Conservation (phyloP, 345 rosid genomes). For the Physaria fendleri region DNA sequence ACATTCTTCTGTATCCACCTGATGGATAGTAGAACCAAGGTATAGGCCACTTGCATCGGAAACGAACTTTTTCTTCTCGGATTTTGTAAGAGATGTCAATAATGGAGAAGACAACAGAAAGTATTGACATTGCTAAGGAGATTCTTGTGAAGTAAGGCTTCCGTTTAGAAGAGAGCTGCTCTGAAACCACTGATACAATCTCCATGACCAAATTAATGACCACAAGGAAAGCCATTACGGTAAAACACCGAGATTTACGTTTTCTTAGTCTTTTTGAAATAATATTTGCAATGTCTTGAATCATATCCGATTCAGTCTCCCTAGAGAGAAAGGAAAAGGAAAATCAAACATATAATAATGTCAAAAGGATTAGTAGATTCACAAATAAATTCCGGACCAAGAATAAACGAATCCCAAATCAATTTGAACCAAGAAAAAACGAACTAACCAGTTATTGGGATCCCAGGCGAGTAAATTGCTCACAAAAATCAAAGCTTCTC, state of each 20-base stretch:
- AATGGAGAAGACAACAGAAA: neutral
- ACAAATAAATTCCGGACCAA: neutral
- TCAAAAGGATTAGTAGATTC: neutral
- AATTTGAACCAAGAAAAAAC: neutral
- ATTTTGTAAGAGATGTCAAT: neutral
- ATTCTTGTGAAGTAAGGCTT: neutral
- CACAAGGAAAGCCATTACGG: neutral
- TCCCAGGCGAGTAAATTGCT: neutral
- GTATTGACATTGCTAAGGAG: neutral
- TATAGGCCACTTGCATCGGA: too few relatives aligned
- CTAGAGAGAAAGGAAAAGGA: too few relatives aligned
- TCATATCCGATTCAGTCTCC: neutral
- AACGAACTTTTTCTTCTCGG: neutral
- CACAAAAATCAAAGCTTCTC: neutral
- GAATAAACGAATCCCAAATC: neutral
- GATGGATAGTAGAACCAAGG: too few relatives aligned
- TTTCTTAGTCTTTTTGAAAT: neutral
- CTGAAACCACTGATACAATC: neutral
- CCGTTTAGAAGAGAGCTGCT: constrained; percentile 6
- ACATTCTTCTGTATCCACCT: too few relatives aligned
- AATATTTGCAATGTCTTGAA: neutral
- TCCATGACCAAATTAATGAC: neutral
- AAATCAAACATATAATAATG: neutral
- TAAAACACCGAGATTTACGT: neutral
- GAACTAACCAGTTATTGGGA: neutral